Conservation (phyloP, 208 protist species). For the Leishmania gerbilli region DNA sequence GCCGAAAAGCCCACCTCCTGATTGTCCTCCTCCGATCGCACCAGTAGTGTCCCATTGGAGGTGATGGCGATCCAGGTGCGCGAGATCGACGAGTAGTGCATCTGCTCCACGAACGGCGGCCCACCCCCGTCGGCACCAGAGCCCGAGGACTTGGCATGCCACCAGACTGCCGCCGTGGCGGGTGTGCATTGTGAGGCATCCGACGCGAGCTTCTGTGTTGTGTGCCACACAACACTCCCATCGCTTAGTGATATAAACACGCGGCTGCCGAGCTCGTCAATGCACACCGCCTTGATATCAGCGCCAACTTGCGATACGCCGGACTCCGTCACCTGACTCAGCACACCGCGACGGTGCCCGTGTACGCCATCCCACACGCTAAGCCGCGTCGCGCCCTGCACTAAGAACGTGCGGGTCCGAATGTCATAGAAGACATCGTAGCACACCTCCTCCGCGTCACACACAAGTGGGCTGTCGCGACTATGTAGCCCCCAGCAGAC, state of each 20-base stretch:
- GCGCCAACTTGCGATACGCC: slow-evolving; percentile 19
- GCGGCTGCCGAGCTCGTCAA: slow-evolving; percentile 62
- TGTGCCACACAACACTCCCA: slow-evolving; percentile 46
- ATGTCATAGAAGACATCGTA: slow-evolving; percentile 42
- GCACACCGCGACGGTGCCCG: slow-evolving; percentile 42
- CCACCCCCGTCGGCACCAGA: not conserved
- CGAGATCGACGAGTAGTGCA: slow-evolving; percentile 54
- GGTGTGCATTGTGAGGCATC: slow-evolving; percentile 10
- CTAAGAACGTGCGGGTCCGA: slow-evolving; percentile 45
- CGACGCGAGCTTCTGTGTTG: slow-evolving; percentile 26
- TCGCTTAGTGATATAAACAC: slow-evolving; percentile 51
- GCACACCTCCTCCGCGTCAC: slow-evolving; percentile 54
- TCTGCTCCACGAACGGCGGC: slow-evolving; percentile 33
- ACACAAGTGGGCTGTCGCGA: slow-evolving; percentile 33
- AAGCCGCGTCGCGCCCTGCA: slow-evolving; percentile 64
- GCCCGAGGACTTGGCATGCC: not conserved
- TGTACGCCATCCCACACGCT: slow-evolving; percentile 60
- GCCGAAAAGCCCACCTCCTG: slow-evolving; percentile 21
- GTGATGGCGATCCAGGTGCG: slow-evolving; percentile 52
- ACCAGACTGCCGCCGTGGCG: slow-evolving; percentile 7
- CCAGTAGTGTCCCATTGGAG: slow-evolving; percentile 40
- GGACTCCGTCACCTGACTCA: slow-evolving; percentile 39
- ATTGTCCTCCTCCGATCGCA: slow-evolving; percentile 43
- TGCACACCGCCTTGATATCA: slow-evolving; percentile 57
- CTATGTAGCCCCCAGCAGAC: slow-evolving; percentile 39